phyloP scores from a whole-genome alignment of 495 filamentous ascomycete genomes.

The Neurospora africana region DNA sequence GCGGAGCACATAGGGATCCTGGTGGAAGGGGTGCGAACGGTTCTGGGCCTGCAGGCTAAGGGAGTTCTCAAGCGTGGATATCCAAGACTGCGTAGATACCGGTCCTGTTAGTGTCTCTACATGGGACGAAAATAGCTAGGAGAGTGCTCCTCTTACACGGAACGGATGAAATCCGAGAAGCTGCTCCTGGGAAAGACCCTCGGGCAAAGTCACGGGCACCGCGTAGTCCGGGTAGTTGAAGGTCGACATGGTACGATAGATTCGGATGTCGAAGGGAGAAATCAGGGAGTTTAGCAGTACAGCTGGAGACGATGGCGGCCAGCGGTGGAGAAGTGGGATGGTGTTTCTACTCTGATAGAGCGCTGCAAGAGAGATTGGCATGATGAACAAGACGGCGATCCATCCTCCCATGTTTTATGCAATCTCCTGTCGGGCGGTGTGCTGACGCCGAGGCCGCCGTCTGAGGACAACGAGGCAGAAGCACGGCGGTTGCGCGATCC shows the following conservation, averaged over 20 bases:
- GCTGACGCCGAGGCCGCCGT: background rate
- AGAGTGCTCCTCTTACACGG: slow-evolving; percentile 24
- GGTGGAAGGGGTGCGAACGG: slow-evolving; percentile 58
- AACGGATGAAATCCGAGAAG: slow-evolving; percentile 65
- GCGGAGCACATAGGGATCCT: slow-evolving; percentile 57
- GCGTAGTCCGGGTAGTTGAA: slow-evolving; percentile 36
- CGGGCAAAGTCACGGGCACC: slow-evolving; percentile 45
- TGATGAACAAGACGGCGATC: background rate
- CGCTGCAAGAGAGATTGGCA: slow-evolving; percentile 1
- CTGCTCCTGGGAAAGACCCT: slow-evolving; percentile 49
- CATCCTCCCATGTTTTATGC: background rate
- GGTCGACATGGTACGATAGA: slow-evolving; percentile 27
- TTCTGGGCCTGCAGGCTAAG: slow-evolving; percentile 48
- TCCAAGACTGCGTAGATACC: slow-evolving; percentile 43
- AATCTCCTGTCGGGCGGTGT: background rate
- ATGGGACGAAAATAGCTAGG: background rate
- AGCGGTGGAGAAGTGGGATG: background rate
- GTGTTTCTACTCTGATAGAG: background rate
- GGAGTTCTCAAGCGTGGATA: slow-evolving; percentile 53
- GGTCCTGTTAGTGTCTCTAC: background rate
- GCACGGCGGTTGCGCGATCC: background rate
- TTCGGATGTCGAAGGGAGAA: background rate
- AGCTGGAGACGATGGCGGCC: background rate
- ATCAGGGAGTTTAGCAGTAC: background rate
- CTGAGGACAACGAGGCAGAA: background rate